These are phyloP conservation scores for Irpex rosettiformis DNA, from an alignment of 1,284 basidiomycete genomes.

Conservation along the genomic window DNA sequence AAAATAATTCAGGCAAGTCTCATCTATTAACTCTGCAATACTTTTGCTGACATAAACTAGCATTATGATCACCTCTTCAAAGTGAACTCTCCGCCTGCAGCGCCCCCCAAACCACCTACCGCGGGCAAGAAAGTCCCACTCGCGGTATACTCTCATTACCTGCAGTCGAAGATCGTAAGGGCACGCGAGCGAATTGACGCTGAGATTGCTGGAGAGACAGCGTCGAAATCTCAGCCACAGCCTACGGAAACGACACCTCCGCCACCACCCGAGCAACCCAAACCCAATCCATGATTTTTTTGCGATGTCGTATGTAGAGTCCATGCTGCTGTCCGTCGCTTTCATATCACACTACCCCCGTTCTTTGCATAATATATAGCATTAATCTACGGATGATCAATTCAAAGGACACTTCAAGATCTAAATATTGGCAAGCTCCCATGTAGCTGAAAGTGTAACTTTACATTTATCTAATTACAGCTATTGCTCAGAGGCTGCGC, in stretches of 20 bases:
- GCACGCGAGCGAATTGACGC: constrained; percentile 94
- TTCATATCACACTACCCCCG: neutral
- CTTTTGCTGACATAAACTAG: constrained; percentile 36
- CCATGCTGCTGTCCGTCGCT: neutral
- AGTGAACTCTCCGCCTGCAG: constrained; percentile 73
- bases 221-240: constrained; percentile 25
- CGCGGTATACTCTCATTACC: constrained; percentile 79
- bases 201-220: constrained; percentile 42
- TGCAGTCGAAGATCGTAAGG: constrained; percentile 95
- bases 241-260: constrained; percentile 25
- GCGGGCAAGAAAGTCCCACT: constrained; percentile 36
- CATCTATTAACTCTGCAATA: constrained; percentile 2
- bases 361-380: neutral
- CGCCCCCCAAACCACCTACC: constrained; percentile 42
- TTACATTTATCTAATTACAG: too few relatives aligned
- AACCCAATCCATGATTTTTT: neutral
- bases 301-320: neutral
- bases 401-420: neutral
- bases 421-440: too few relatives aligned
- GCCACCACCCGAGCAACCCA: constrained; percentile 10
- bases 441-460: too few relatives aligned
- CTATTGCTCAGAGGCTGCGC: too few relatives aligned
- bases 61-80: constrained; percentile 94
- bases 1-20: constrained; percentile 66
- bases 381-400: neutral